These are phyloP conservation scores for Tubosaeta sp. DNA, from an alignment of 768 basidiomycete species.

Conservation along the genomic window DNA sequence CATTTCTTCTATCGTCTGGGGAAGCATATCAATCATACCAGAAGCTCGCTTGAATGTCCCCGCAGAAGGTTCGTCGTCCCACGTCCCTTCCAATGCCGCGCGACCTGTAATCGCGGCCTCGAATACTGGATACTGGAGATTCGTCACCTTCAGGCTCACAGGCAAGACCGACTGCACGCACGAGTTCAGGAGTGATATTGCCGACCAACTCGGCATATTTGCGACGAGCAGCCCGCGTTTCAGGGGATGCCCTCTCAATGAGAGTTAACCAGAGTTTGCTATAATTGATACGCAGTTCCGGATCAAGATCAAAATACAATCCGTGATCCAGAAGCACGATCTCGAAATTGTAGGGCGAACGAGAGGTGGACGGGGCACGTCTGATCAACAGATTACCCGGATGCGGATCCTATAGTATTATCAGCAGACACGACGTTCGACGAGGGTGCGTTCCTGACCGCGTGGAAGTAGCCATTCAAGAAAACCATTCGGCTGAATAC, in stretches of 20 bases:
- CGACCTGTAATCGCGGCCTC: slow-evolving; percentile 91
- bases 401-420: slow-evolving; percentile 69
- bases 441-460: slow-evolving; percentile 42
- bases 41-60: slow-evolving; percentile 55
- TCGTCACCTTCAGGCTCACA: slow-evolving; percentile 1
- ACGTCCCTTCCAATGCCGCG: slow-evolving; percentile 64
- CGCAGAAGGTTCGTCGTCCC: slow-evolving; percentile 37
- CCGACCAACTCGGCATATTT: slow-evolving; percentile 91
- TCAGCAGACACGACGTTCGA: slow-evolving; percentile 10
- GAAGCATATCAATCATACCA: slow-evolving; percentile 70
- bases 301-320: slow-evolving; percentile 86
- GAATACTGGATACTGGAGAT: slow-evolving; percentile 79
- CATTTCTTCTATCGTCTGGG: slow-evolving; percentile 73
- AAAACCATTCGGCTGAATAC: slow-evolving; percentile 98
- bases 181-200: slow-evolving; percentile 83
- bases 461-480: slow-evolving; percentile 87
- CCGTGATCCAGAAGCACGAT: slow-evolving; percentile 94
- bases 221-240: slow-evolving; percentile 61
- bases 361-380: slow-evolving; percentile 54
- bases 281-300: slow-evolving; percentile 76
- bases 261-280: slow-evolving; percentile 89
- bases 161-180: slow-evolving; percentile 32
- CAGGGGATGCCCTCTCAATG: slow-evolving; percentile 65
- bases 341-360: slow-evolving; percentile 92
- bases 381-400: slow-evolving; percentile 92